phyloP scores from a whole-genome alignment of 225 moss, liverwort and hornwort genomes.

The Pseudisothecium myosuroides region DNA sequence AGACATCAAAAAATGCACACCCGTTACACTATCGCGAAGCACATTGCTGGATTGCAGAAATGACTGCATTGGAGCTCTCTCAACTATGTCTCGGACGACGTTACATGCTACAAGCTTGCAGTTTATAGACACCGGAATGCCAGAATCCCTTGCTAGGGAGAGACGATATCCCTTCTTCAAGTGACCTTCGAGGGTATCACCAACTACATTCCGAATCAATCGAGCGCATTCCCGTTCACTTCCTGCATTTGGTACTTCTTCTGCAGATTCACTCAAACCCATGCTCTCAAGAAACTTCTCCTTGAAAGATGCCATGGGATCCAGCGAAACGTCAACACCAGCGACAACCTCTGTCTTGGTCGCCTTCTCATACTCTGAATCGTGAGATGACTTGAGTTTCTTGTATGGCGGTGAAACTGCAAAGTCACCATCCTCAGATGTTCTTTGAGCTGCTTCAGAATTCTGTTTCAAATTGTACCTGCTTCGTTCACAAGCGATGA shows the following conservation, averaged over 20 bases:
- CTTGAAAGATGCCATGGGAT: not conserved
- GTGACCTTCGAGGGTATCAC: slow-evolving; percentile 68
- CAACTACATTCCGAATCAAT: slow-evolving; percentile 28
- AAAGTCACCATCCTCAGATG: not conserved
- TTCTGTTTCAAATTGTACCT: slow-evolving; percentile 46
- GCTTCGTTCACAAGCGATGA: slow-evolving; percentile 75
- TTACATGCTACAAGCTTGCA: slow-evolving; percentile 85
- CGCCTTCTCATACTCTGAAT: not conserved
- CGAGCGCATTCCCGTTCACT: slow-evolving; percentile 6
- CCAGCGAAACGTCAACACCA: not conserved
- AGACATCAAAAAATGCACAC: slow-evolving; percentile 55
- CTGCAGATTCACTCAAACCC: not conserved
- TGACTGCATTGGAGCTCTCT: slow-evolving; percentile 56
- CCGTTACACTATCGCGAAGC: slow-evolving; percentile 42
- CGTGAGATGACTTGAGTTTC: slow-evolving; percentile 19
- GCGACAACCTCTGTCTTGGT: not conserved
- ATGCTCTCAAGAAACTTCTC: not conserved
- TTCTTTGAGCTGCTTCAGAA: slow-evolving; percentile 8
- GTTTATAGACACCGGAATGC: slow-evolving; percentile 49
- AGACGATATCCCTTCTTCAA: slow-evolving; percentile 74
- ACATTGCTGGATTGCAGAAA: slow-evolving; percentile 61
- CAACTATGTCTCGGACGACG: slow-evolving; percentile 69
- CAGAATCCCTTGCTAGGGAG: slow-evolving; percentile 63
- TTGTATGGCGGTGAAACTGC: slow-evolving; percentile 11
- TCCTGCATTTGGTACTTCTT: not conserved